Conservation (phyloP, 2,329 filamentous ascomycete species). For the Bipolaris sorokiniana region DNA sequence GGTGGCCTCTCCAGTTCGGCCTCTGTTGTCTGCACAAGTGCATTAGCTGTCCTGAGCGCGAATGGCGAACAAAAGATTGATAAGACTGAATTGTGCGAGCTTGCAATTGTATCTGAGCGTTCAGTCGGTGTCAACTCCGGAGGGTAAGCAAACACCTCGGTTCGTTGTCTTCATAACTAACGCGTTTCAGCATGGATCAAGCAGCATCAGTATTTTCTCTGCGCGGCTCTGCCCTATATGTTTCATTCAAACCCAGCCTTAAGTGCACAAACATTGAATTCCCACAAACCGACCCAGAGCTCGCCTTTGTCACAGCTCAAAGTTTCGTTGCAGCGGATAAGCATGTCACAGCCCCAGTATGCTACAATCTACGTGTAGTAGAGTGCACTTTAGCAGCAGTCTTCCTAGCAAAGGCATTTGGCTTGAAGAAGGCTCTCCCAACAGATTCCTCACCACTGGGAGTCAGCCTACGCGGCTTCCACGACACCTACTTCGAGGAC, state of each 20-base stretch:
- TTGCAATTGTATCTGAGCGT: conserved; percentile 93
- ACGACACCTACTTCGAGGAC: conserved; percentile 76
- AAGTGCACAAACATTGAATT: conserved; percentile 79
- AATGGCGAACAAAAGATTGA: conserved; percentile 80
- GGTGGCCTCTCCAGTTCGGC: conserved; percentile 93
- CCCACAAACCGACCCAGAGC: conserved; percentile 78
- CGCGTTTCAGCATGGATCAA: conserved; percentile 81
- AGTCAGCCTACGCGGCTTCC: conserved; percentile 83
- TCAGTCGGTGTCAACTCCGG: conserved; percentile 96
- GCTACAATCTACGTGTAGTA: conserved; percentile 96
- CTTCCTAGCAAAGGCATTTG: conserved; percentile 65
- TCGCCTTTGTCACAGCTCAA: conserved; percentile 92
- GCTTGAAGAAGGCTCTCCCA: conserved; percentile 66
- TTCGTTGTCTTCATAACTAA: conserved; percentile 24
- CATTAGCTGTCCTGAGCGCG: conserved; percentile 84
- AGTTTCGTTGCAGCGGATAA: conserved; percentile 95
- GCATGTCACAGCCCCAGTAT: conserved; percentile 87
- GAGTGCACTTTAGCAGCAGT: conserved; percentile 89
- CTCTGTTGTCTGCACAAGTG: conserved; percentile 89
- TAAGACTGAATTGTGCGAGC: conserved; percentile 89
- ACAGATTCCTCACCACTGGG: conserved; percentile 82
- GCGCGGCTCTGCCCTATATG: conserved; percentile 84
- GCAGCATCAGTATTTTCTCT: conserved; percentile 92
- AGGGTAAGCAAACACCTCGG: conserved; percentile 63
- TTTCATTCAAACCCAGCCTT: conserved; percentile 83